Evolutionary conservation across 225 moss, liverwort and hornwort genomes (phyloP).

Genomic region (Physcomitrium patens): DNA sequence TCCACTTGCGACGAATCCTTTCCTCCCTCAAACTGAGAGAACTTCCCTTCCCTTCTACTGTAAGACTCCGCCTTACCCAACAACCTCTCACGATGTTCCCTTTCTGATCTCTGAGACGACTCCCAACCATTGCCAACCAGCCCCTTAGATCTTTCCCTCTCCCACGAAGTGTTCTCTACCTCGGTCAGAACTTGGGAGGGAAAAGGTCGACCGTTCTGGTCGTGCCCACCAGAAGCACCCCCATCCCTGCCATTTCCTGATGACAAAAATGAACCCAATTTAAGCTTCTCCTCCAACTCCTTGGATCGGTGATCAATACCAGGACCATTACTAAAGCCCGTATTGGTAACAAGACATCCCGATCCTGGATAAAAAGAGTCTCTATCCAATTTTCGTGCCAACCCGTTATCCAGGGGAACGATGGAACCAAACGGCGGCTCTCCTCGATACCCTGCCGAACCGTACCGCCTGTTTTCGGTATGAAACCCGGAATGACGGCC

Average conservation of each 20-base stretch:
- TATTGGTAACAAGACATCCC: slow-evolving; percentile 48
- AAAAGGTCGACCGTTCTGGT: slow-evolving; percentile 51
- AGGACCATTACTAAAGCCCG: slow-evolving; percentile 59
- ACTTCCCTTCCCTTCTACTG: slow-evolving; percentile 54
- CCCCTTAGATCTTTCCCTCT: slow-evolving; percentile 63
- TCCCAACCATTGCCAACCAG: slow-evolving; percentile 55
- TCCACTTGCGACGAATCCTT: slow-evolving; percentile 64
- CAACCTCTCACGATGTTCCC: slow-evolving; percentile 66
- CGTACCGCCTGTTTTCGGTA: slow-evolving; percentile 63
- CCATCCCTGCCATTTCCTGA: slow-evolving; percentile 58
- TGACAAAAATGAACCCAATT: slow-evolving; percentile 46
- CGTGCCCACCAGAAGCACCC: slow-evolving; percentile 43
- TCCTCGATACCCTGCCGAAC: slow-evolving; percentile 54
- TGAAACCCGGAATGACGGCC: slow-evolving; percentile 63
- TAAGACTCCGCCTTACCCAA: slow-evolving; percentile 60
- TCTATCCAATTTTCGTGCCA: slow-evolving; percentile 62
- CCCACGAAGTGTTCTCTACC: slow-evolving; percentile 62
- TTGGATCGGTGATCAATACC: slow-evolving; percentile 55
- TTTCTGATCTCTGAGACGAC: slow-evolving; percentile 56
- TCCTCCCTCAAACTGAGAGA: slow-evolving; percentile 50
- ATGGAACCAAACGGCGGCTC: slow-evolving; percentile 62
- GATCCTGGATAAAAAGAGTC: slow-evolving; percentile 56
- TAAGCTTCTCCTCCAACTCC: slow-evolving; percentile 60
- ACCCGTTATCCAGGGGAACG: slow-evolving; percentile 54
- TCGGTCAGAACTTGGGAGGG: slow-evolving; percentile 60